Evolutionary conservation across 2,329 filamentous ascomycete genomes (phyloP).

Genomic region (Diaporthe citrichinensis): DNA sequence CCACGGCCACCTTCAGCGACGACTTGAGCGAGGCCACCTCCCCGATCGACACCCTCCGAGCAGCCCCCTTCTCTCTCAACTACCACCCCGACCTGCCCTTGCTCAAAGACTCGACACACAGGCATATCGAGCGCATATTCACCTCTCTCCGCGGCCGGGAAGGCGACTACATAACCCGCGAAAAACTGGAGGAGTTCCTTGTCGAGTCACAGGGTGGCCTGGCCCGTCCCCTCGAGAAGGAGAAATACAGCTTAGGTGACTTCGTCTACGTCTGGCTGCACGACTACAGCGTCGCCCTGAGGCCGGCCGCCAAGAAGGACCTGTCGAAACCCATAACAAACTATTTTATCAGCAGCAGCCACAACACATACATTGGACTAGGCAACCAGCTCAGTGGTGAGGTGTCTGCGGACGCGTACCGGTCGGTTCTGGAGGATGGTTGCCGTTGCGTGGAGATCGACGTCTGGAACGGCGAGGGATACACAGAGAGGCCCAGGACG

Average conservation of each 20-base stretch:
- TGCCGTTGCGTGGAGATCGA: conserved; percentile 96
- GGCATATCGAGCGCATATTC: conserved; percentile 64
- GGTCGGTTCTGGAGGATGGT: conserved; percentile 78
- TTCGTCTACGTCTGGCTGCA: conserved; percentile 66
- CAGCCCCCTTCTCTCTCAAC: conserved; percentile 25
- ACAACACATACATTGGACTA: conserved; percentile 89
- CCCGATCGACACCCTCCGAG: conserved; percentile 29
- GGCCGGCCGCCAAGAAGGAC: conserved; percentile 66
- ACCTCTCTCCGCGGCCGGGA: conserved; percentile 56
- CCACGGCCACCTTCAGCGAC: conserved; percentile 21
- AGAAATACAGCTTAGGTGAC: conserved; percentile 61
- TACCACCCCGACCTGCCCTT: conserved; percentile 51
- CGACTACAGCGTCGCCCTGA: conserved; percentile 58
- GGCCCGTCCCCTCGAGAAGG: conserved; percentile 52
- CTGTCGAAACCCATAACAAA: conserved; percentile 80
- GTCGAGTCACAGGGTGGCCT: conserved; percentile 62
- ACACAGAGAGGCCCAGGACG: conserved; percentile 51
- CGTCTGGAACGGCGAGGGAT: conserved; percentile 83
- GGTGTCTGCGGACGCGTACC: conserved; percentile 84
- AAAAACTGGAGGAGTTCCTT: conserved; percentile 65
- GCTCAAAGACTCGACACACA: conserved; percentile 64
- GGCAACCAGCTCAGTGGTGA: conserved; percentile 88
- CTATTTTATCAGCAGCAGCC: conserved; percentile 95
- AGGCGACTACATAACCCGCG: conserved; percentile 47
- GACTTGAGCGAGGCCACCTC: conserved; percentile 16